Base-by-base conservation (phyloP, 495 filamentous ascomycete species). In the Polyplosphaeria fusca region DNA sequence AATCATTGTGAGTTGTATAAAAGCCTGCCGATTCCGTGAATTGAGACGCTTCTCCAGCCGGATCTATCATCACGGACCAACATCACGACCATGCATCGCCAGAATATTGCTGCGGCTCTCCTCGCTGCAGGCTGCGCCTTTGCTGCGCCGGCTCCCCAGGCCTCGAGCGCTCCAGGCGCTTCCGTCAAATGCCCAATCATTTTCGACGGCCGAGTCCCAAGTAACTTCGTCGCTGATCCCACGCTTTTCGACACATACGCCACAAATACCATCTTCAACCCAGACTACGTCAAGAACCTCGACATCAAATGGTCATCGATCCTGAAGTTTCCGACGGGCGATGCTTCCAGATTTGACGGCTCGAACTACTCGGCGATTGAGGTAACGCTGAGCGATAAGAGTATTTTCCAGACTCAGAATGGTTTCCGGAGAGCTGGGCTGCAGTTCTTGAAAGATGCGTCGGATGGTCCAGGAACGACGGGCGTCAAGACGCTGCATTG, bases 371-470 rank as follows among this genome's bases (percentile, higher is more conserved):
- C 41, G 3, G 19, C 58, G 5, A 2, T 65, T 4, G 62, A 65
- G 48, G 62, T 65, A 5, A 65, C 62, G 0, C 9, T 65, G 11
- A 30, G 20, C 39, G 62, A 65, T 25, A 55, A 60, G 51, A 65
- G 62, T 40, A 61, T 65, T 13, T 65, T 65, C 62, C 52, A 58
- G 44, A 47, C 43, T 23, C 62, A 65, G 37, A 65, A 61, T 14
- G 62, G 62, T 16, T 65, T 65, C 38, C 40, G 62, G 43, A 47
- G 62, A 41, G 62, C 57, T 20, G 62, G 62, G 4, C 48, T 65
- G 25, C 62, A 65, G 49, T 65, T 65, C 48, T 28, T 56, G 22
- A 47, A 52, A 18, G 62, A 65, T 50, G 48, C 57, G 5, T 22
- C 45, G 1, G 47, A 55, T 43, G 62, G 58, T 1, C 26, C 46